Conservation (phyloP, 2,329 filamentous ascomycete genomes). For the Colletotrichum trifolii region DNA sequence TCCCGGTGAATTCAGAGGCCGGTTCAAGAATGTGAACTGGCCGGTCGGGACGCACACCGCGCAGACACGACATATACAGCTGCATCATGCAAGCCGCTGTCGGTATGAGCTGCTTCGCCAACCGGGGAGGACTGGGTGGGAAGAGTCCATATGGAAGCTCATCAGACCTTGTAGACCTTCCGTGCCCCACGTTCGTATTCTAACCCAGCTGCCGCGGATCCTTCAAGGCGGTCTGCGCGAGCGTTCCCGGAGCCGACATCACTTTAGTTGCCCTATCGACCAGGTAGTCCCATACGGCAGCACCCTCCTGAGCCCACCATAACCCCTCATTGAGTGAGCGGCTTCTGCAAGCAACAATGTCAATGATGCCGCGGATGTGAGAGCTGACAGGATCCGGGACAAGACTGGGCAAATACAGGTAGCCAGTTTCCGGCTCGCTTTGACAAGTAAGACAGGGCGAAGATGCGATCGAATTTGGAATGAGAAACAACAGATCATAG, state of each 20-base stretch:
- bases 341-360: background rate
- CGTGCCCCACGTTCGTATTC: conserved; percentile 12
- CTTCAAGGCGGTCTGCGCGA: conserved; percentile 22
- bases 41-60: conserved; percentile 1
- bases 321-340: conserved; percentile 7
- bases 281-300: conserved; percentile 8
- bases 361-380: conserved; percentile 21
- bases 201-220: conserved; percentile 20
- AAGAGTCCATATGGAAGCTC: conserved; percentile 12
- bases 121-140: conserved; percentile 21
- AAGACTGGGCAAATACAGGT: conserved; percentile 2
- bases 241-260: conserved; percentile 18
- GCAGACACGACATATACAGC: conserved; percentile 23
- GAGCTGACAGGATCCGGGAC: conserved; percentile 25
- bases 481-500: conserved; percentile 20
- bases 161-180: conserved; percentile 18
- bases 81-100: conserved; percentile 33
- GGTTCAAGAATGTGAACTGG: conserved; percentile 2
- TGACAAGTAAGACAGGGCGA: conserved; percentile 18
- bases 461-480: conserved; percentile 25
- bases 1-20: conserved; percentile 18
- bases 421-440: conserved; percentile 19
- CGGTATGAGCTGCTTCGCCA: conserved; percentile 22
- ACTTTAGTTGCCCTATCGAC: conserved; percentile 19
- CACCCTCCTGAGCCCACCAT: conserved; percentile 12